Conservation (phyloP, 306 rosid species). For the Lathyrus aphaca region DNA sequence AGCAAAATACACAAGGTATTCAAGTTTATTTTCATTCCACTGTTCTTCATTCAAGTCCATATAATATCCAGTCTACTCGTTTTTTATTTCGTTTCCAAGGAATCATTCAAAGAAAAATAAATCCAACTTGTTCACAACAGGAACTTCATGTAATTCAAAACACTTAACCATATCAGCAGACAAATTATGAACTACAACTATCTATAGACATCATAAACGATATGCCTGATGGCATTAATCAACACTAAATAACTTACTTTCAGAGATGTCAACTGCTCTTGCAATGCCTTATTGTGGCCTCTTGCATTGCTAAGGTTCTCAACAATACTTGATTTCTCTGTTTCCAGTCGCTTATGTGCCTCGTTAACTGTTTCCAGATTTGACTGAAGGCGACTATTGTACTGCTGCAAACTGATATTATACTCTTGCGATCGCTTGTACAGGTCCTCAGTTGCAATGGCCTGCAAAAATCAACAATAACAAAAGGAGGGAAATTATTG, state of each 20-base stretch:
- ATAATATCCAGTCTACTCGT: slow-evolving; percentile 4
- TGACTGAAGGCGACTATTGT: slow-evolving; percentile 74
- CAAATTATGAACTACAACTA: slow-evolving; percentile 8
- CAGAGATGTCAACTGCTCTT: slow-evolving; percentile 67
- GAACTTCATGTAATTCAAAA: slow-evolving; percentile 12
- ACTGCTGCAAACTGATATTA: slow-evolving; percentile 75
- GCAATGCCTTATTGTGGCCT: slow-evolving; percentile 84
- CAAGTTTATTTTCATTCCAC: slow-evolving; percentile 26
- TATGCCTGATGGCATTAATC: neutral
- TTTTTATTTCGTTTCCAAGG: slow-evolving; percentile 1
- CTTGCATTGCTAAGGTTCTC: slow-evolving; percentile 78
- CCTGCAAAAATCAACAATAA: slow-evolving; percentile 52
- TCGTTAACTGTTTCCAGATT: slow-evolving; percentile 67
- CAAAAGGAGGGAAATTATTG: neutral
- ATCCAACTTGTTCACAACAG: neutral
- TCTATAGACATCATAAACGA: neutral
- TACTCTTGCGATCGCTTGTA: slow-evolving; percentile 85
- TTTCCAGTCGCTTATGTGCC: slow-evolving; percentile 68
- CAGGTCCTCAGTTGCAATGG: slow-evolving; percentile 71
- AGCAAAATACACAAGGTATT: neutral
- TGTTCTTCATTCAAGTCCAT: neutral
- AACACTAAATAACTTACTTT: slow-evolving; percentile 54
- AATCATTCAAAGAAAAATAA: neutral
- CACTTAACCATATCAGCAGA: neutral
- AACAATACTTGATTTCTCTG: slow-evolving; percentile 79